These are phyloP conservation scores for Pulveroboletus sp. DNA, from an alignment of 768 basidiomycete genomes.

Conservation along the genomic window DNA sequence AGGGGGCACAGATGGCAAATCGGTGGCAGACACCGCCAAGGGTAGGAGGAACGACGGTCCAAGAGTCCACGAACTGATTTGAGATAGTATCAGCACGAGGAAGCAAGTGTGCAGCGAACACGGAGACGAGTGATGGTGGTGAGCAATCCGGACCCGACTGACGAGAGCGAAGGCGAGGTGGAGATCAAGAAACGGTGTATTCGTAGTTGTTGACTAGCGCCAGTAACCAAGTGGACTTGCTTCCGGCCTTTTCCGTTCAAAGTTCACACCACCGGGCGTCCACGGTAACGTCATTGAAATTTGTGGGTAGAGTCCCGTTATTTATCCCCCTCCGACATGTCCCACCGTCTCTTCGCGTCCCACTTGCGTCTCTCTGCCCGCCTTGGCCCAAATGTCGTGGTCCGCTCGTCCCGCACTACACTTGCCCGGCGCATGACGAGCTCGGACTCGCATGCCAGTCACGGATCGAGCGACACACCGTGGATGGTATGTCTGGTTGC, in stretches of 20 bases:
- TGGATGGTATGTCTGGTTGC: conserved; percentile 28
- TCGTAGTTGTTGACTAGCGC: too few species aligned
- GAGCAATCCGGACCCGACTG: conserved; percentile 27
- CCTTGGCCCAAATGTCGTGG: background rate
- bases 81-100: conserved; percentile 15
- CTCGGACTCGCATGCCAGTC: conserved; percentile 22
- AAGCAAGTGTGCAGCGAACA: conserved; percentile 15
- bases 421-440: conserved; percentile 26
- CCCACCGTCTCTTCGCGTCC: conserved; percentile 16
- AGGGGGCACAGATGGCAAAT: conserved; percentile 1
- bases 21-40: conserved; percentile 14
- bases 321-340: conserved; percentile 20
- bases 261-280: conserved; percentile 22
- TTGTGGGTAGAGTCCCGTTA: conserved; percentile 15
- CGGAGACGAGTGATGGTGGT: conserved; percentile 29
- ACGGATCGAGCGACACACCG: conserved; percentile 20
- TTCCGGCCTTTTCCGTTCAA: conserved; percentile 27
- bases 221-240: too few species aligned
- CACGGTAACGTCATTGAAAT: conserved; percentile 28
- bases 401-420: conserved; percentile 13
- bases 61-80: conserved; percentile 7
- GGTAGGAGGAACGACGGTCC: conserved; percentile 12
- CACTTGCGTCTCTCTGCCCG: conserved; percentile 17
- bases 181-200: conserved; percentile 15
- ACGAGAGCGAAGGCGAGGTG: conserved; percentile 27